Evolutionary conservation across 257 asterid species (phyloP), one percentile per base, ranked within the genome.

Genomic region (Anisodus acutangulus): DNA sequence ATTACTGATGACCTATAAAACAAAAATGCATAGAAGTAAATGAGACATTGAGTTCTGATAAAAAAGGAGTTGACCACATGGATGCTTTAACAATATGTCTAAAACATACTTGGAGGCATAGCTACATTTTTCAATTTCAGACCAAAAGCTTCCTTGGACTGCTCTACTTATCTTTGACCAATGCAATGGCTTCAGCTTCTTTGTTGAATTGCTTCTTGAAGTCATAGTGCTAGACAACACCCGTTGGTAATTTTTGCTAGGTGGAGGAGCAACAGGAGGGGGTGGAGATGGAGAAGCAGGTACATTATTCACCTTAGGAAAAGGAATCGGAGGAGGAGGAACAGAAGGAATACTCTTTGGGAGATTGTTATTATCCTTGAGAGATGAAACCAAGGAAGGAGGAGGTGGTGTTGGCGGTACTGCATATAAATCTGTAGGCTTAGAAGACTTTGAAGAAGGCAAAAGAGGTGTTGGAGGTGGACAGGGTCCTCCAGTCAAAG

Each of bases 91-190:
- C 78, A 67, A 66, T 82, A 58, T 60, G 35, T 54, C 72, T 55
- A 53, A 51, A 39, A 81, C 85, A 9, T 91, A 95, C 98, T 88
- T 90, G 79, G 94, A 90, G 85, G 94, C 92, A 89, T 93, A 95
- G 82, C 92, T 95, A 8, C 93, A 92, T 85, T 91, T 93, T 80
- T 92, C 95, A 79, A 94, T 87, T 72, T 93, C 98, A 49, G 97
- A 98, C 98, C 98, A 95, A 63, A 95, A 82, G 89, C 97, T 95
- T 76, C 98, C 98, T 79, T 93, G 97, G 87, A 89, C 85, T 58
- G 93, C 96, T 87, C 95, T 89, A 31, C 95, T 92, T 74, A 93
- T 81, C 93, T 95, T 95, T 91, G 92, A 85, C 98, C 98, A 95
- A 87, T 95, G 97, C 84, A 92, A 93, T 39, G 98, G 97, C 85